Evolutionary conservation across 805 yeast species (phyloP).

Genomic region (Ascoidea asiatica): DNA sequence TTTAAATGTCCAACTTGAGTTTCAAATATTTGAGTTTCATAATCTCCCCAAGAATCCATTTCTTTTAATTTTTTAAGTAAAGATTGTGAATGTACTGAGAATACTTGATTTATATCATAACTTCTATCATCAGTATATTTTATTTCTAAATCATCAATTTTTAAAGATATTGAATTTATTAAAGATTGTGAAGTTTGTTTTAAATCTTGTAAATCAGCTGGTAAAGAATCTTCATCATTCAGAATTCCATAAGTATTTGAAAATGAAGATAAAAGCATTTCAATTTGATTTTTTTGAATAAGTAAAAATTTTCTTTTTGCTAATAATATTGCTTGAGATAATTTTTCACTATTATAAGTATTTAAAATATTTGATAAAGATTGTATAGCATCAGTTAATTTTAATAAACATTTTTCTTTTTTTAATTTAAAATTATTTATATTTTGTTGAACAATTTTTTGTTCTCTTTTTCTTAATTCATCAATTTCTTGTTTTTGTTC

Average conservation of each 20-base stretch:
- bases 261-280: conserved; percentile 16
- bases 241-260: conserved; percentile 11
- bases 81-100: conserved; percentile 30
- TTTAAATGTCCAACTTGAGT: conserved; percentile 26
- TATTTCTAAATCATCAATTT: conserved; percentile 37
- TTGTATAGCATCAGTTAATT: conserved; percentile 28
- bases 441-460: conserved; percentile 24
- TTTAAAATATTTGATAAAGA: conserved; percentile 26
- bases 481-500: conserved; percentile 68
- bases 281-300: conserved; percentile 13
- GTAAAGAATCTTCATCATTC: conserved; percentile 11
- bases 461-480: conserved; percentile 45
- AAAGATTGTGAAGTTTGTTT: conserved; percentile 20
- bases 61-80: conserved; percentile 34
- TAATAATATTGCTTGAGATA: conserved; percentile 27
- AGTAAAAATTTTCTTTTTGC: conserved; percentile 28
- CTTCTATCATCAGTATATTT: conserved; percentile 28
- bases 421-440: conserved; percentile 20
- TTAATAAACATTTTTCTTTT: conserved; percentile 24
- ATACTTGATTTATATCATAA: conserved; percentile 36
- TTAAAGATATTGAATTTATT: conserved; percentile 22
- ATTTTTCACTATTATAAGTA: conserved; percentile 29
- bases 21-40: conserved; percentile 29
- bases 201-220: conserved; percentile 14
- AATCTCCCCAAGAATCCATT: conserved; percentile 40